phyloP scores from a whole-genome alignment of 139 green algal species.

The Chlorella sp. region DNA sequence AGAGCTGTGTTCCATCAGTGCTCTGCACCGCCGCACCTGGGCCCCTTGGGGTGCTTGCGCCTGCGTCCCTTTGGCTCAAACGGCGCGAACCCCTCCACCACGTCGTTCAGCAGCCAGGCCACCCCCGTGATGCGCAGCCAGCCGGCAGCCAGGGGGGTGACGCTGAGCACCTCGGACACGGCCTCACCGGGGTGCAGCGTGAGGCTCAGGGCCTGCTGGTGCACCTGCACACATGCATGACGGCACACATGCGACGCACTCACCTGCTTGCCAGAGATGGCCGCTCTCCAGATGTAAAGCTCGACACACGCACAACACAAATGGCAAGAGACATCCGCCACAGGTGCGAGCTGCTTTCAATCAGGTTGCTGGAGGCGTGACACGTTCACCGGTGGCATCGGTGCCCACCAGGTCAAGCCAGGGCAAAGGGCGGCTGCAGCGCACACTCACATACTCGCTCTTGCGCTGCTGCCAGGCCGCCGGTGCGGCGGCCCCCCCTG shows the following conservation, averaged over 20 bases:
- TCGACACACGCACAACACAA: too few relatives aligned
- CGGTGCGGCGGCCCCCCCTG: background rate
- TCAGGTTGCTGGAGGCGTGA: too few relatives aligned
- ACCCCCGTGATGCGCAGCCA: constrained; percentile 56
- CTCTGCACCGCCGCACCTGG: constrained; percentile 24
- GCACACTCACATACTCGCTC: background rate
- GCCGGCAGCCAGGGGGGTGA: constrained; percentile 44
- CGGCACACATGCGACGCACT: too few relatives aligned
- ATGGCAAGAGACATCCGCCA: too few relatives aligned
- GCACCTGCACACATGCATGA: background rate
- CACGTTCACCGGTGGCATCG: too few relatives aligned
- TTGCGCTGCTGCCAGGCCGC: background rate
- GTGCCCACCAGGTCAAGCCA: background rate
- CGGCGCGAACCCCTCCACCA: constrained; percentile 27
- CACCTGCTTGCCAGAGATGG: too few relatives aligned
- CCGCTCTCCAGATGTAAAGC: too few relatives aligned
- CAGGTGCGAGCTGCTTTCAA: too few relatives aligned
- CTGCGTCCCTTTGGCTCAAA: constrained; percentile 43
- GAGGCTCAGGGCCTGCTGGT: constrained; percentile 7
- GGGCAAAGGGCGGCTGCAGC: background rate
- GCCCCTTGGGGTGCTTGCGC: constrained; percentile 44
- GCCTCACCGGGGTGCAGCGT: constrained; percentile 31
- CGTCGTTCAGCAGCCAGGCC: constrained; percentile 55
- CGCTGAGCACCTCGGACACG: constrained; percentile 47
- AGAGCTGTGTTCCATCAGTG: too few relatives aligned